These are phyloP conservation scores for Scheffersomyces cryptocercus DNA, from an alignment of 1,139 yeast species.

Conservation along the genomic window DNA sequence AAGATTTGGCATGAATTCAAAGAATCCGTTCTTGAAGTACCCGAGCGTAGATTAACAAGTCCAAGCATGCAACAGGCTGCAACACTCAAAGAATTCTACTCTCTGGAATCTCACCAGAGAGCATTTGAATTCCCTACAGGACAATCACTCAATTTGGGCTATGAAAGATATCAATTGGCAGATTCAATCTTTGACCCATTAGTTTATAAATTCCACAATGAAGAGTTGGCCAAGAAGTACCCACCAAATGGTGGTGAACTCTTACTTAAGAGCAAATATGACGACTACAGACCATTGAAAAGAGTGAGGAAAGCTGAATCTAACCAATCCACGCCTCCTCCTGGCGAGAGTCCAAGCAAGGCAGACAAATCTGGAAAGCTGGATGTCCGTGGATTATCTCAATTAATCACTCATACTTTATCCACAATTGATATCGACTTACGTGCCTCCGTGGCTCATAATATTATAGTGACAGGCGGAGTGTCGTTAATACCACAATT, in stretches of 20 bases:
- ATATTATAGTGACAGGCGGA: slow-evolving; percentile 90
- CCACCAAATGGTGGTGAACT: slow-evolving; percentile 41
- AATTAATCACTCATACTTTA: slow-evolving; percentile 69
- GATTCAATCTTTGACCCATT: slow-evolving; percentile 74
- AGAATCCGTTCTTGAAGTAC: slow-evolving; percentile 61
- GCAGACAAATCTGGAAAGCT: slow-evolving; percentile 7
- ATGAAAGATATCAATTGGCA: slow-evolving; percentile 67
- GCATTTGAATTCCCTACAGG: slow-evolving; percentile 82
- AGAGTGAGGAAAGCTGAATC: slow-evolving; percentile 52
- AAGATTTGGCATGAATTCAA: slow-evolving; percentile 59
- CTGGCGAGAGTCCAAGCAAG: slow-evolving; percentile 18
- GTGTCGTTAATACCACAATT: slow-evolving; percentile 84
- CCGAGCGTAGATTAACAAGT: slow-evolving; percentile 39
- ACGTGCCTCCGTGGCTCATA: slow-evolving; percentile 87
- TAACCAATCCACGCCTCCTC: slow-evolving; percentile 41
- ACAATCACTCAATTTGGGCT: slow-evolving; percentile 38
- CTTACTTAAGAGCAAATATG: slow-evolving; percentile 38
- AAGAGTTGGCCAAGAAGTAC: slow-evolving; percentile 24
- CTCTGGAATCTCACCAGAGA: slow-evolving; percentile 42
- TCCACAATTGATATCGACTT: slow-evolving; percentile 82
- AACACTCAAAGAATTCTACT: slow-evolving; percentile 28
- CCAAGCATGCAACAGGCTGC: slow-evolving; percentile 17
- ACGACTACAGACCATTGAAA: slow-evolving; percentile 73
- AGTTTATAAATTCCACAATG: slow-evolving; percentile 35
- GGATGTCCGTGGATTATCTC: slow-evolving; percentile 55